Evolutionary conservation across 345 rosid genomes (phyloP).

Genomic region (Eucalyptus leucophloia): DNA sequence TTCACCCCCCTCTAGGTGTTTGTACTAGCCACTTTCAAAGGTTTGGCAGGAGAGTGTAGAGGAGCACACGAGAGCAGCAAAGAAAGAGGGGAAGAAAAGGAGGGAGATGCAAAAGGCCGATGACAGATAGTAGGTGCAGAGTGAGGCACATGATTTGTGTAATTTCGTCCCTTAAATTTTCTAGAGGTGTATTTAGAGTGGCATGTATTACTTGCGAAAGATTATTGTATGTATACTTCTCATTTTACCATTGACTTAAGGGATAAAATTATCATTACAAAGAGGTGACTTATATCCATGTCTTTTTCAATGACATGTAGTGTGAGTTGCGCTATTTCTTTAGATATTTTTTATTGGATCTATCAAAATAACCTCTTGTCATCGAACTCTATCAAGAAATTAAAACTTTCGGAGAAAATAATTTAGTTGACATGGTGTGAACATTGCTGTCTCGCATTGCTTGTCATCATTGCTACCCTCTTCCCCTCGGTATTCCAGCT

Average conservation of each 20-base stretch:
- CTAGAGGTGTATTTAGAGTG: background rate
- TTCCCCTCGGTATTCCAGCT: conserved; percentile 42
- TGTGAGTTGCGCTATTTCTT: background rate
- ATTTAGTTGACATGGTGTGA: background rate
- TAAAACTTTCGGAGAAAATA: background rate
- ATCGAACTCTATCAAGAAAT: background rate
- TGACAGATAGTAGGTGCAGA: background rate
- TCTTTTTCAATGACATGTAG: background rate
- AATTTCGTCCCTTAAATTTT: background rate
- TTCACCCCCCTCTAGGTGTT: no score
- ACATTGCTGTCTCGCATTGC: background rate
- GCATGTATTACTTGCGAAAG: background rate
- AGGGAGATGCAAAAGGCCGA: background rate
- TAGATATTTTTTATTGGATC: background rate
- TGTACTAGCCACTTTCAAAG: no score
- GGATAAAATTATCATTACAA: background rate
- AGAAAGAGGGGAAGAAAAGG: no score
- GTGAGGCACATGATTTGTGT: background rate
- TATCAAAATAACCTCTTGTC: background rate
- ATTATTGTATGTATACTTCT: background rate
- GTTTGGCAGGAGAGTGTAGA: background rate
- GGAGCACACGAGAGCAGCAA: background rate
- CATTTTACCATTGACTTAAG: background rate
- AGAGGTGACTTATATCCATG: background rate
- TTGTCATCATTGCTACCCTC: conserved; percentile 4